Base-by-base conservation (phyloP, 2,329 filamentous ascomycete species). In the Iodosphaeria phyllophila region DNA sequence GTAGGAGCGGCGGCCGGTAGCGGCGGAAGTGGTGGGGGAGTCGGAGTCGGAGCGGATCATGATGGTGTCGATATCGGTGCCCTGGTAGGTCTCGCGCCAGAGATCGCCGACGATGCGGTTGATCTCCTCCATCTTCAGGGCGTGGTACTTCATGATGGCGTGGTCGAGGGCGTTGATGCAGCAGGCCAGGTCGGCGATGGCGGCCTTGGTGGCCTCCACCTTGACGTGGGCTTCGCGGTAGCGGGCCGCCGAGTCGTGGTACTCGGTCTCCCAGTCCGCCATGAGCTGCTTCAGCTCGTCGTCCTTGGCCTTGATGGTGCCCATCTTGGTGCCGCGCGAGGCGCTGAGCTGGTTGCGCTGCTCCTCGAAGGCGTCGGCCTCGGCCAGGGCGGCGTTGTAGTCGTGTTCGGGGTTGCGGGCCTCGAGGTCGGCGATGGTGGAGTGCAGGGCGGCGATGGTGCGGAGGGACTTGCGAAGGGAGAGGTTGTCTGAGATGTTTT, bases 91-190 rank as follows among this genome's bases (percentile, higher is more conserved):
- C 42, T 74, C 77, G 50, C 80, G 79, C 89, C 89, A 98, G n/a
- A 98, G 64, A 47, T 98, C 89, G 34, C 78, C 80, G 25, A 91
- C 75, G 47, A 93, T 93, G 28, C 72, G 67, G 50, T 98, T 98
- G 47, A 98, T 86, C 47, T 98, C 84, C 38, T 89, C 79, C 89
- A 98, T 98, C 58, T 98, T 98, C 44, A 92, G 57, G 16, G 74
- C 66, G 54, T 98, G 89, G 44, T 86, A 98, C 41, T 79, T 80
- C 80, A 98, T 93, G 42, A 98, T 91, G 23, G 89, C 91, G 43
- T 89, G 82, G 56, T 95, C 86, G 8, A 98, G 64, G 6, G 89
- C 89, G 7, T 68, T 62, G 21, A 70, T 64, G 44, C 92, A 95
- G 20, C 79, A 75, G 5, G 64, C 75, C 18, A 98, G 58, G 44